Evolutionary conservation across 1,284 basidiomycete species (phyloP), one percentile per base, ranked within the genome.

Genomic region (Papiliotrema flavescens): DNA sequence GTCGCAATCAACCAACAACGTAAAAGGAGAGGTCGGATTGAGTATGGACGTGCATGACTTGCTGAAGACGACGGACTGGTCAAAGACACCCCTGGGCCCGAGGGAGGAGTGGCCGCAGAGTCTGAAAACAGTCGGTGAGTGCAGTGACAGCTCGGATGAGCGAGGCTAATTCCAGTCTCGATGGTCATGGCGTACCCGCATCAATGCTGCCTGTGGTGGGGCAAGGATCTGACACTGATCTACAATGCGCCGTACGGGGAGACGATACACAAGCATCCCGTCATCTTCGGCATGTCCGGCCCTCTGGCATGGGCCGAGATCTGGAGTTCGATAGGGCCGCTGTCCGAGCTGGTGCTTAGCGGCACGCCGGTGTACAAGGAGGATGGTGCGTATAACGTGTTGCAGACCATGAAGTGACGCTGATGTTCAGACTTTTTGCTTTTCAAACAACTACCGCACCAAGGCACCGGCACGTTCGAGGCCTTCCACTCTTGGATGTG

Each of bases 151-250:
- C 23, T 22, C 15, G 32, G 15, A 40, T 23, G n/a, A 5, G 20
- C 11, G 17, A 20, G 42, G 34, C 53, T 55, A 28, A 54, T 41
- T 1, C 39, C 54, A 64, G 63, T 70, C 11, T 57, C 56, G 1
- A 48, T 71, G 11, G 63, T 74, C 34, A 64, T 73, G 62, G 57
- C 63, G 23, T 68, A 70, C 41, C 73, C 73, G 0, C 61, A 69
- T 44, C 63, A 69, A 37, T 69, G 65, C 20, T 70, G 64, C 32
- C 46, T 76, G 5, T 76, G 74, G 74, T 74, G 72, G 71, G 73
- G 74, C 13, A 57, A 62, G 46, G 71, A 76, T 20, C 51, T 73
- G 26, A 72, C 71, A 2, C 44, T 74, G 51, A 62, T 76, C 14
- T 76, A 76, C 57, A 76, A 76, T 51, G 65, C 68, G 44, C 56